Evolutionary conservation across 345 rosid species (phyloP).

Genomic region (Syzygium aqueum): DNA sequence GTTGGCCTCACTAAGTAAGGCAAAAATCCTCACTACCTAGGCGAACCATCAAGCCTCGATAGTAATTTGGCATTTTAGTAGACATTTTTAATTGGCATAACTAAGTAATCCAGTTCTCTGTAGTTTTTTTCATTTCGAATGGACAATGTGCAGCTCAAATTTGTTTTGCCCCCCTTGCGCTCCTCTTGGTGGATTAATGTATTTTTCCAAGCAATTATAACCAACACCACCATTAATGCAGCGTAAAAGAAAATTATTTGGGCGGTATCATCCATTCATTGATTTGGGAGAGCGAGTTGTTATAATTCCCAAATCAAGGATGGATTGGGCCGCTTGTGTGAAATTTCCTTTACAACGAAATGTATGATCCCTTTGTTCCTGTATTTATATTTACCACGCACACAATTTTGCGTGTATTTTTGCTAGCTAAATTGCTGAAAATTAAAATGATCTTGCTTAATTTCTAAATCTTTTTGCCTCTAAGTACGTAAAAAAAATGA

Average conservation of each 20-base stretch:
- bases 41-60: no score
- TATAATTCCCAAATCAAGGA: neutral
- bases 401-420: neutral
- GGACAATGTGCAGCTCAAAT: neutral
- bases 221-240: fast-evolving
- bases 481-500: neutral
- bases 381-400: neutral
- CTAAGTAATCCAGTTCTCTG: neutral
- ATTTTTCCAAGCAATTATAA: neutral
- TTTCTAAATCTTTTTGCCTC: neutral
- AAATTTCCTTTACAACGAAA: neutral
- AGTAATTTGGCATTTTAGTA: no score
- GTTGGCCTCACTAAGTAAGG: no score
- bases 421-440: neutral
- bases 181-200: neutral
- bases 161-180: neutral
- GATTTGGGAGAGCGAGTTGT: neutral
- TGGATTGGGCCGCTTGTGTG: neutral
- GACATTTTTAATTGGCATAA: neutral
- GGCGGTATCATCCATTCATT: neutral
- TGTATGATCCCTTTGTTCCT: neutral
- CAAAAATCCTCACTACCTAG: no score
- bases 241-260: neutral
- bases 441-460: neutral
- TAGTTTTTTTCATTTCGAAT: neutral